Evolutionary conservation across 2,329 filamentous ascomycete genomes (phyloP).

Genomic region (Phoma sp.): DNA sequence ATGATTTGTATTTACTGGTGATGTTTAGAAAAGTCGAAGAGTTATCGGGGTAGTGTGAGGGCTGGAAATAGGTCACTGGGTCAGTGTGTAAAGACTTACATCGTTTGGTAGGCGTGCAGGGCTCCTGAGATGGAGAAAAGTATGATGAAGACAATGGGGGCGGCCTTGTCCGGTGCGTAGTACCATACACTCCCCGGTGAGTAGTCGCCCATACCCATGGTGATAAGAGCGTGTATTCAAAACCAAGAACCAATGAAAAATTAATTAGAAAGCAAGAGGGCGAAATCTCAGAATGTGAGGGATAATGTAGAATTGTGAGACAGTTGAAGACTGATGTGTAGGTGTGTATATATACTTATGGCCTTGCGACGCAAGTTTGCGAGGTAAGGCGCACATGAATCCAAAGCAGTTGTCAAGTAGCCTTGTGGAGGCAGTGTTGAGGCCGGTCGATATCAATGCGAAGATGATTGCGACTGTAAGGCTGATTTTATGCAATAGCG

Average conservation of each 20-base stretch:
- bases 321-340: no score
- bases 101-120: constrained; percentile 63
- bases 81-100: constrained; percentile 54
- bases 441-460: background rate
- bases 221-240: background rate
- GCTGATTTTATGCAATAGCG: background rate
- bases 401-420: background rate
- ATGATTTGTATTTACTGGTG: constrained; percentile 65
- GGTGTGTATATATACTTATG: no score
- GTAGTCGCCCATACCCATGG: constrained; percentile 45
- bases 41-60: no score
- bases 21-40: no score
- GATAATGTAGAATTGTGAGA: no score
- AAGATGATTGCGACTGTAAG: background rate
- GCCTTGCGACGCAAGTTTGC: no score
- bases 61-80: no score
- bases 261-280: background rate
- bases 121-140: constrained; percentile 56
- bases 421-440: constrained; percentile 3
- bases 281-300: no score
- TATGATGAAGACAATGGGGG: constrained; percentile 62
- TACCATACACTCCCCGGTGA: constrained; percentile 46
- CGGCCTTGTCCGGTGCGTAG: constrained; percentile 63
- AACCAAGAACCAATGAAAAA: background rate
- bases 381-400: no score